Evolutionary conservation across 2,329 filamentous ascomycete species (phyloP), one percentile per base, ranked within the genome.

Genomic region (Xenosphaeropsis pyriputrescens): DNA sequence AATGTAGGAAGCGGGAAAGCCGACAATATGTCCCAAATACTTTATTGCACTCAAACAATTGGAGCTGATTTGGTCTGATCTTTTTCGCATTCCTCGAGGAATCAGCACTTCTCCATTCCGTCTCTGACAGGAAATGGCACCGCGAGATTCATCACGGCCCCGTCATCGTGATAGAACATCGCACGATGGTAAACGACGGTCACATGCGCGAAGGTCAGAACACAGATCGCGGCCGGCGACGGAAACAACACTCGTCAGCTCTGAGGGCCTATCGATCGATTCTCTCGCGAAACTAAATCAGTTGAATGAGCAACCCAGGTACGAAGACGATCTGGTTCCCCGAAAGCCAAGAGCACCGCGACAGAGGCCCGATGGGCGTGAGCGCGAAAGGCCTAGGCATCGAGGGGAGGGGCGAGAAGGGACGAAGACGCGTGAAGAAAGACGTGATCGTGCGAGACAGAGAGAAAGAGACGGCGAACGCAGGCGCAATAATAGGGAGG

Each of bases 241-340:
- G 1, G 35, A 46, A 15, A 40, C 46, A 13, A 51, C 51, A 11
- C 41, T 49, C 32, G 42, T 48, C 6, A 47, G 43, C 18, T 47
- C 49, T 16, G 50, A 54, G 31, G 38, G 45, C 15, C 35, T 57
- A 33, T 56, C 53, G 19, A 48, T 47, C 19, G 47, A 55, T 45
- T 47, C 54, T 5, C 26, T 56, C 30, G 46, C 50, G 13, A 48
- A 47, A 39, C 42, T 56, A 4, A 50, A 57, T 32, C 42, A 44
- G 12, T 42, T 53, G 6, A 52, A 55, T 45, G 45, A 47, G 12
- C 22, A 26, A 9, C 8, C 13, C 38, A 22, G 32, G 34, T 19
- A 40, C 26, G 12, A 39, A 31, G 26, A 29, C 29, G 37, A 29
- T 17, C 7, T n/a, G 18, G 18, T 26, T 26, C 22, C 22, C 22